Base-by-base conservation (phyloP, 805 yeast species). In the Torulaspora quercuum region DNA sequence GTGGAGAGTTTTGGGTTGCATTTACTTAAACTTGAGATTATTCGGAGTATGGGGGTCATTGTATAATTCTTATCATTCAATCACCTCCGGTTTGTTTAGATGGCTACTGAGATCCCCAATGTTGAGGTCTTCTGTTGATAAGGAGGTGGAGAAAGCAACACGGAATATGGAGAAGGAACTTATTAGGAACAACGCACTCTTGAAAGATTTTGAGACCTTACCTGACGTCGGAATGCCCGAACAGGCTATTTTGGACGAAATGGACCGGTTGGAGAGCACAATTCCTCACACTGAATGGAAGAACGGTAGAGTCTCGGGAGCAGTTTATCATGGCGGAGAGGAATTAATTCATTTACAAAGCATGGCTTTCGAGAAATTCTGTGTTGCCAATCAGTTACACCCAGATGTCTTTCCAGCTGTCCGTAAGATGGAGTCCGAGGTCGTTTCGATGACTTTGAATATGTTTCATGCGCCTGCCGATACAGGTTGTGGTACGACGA, bases 371-470 rank as follows among this genome's bases (percentile, higher is more conserved):
- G 73, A 77, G 35, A 73, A 73, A 53, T 89, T 76, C 59, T 76
- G 92, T 5, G 88, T 89, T 15, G 87, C 97, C 2, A 90, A 92
- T 63, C 98, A 92, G 63, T 68, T 90, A 34, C 98, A 90, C 59
- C 98, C 98, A 0, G 97, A 90, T 62, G 92, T 88, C 3, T 90
- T 90, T 56, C 98, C 97, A 0, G 97, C 94, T 5, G 84, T 90
- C 6, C 76, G 98, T 27, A 88, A 90, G 60, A 89, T 90, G 95
- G 98, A 90, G 57, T 69, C 95, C 5, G 97, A 92, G 55, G 86
- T 89, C 7, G 97, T 90, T 3, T 69, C 90, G 1, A 92, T 92
- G 97, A 89, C 83, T 4, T 66, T 92, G 45, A 72, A 69, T 12
- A 55, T 89, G 52, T 90, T 82, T 67, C 73, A 89, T 59, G 95